Percentiles rank a stretch among this genome's conserved stretches.
Evolutionary conservation across 257 asterid genomes (phyloP).

Genomic region (Marsdenia floribunda): DNA sequence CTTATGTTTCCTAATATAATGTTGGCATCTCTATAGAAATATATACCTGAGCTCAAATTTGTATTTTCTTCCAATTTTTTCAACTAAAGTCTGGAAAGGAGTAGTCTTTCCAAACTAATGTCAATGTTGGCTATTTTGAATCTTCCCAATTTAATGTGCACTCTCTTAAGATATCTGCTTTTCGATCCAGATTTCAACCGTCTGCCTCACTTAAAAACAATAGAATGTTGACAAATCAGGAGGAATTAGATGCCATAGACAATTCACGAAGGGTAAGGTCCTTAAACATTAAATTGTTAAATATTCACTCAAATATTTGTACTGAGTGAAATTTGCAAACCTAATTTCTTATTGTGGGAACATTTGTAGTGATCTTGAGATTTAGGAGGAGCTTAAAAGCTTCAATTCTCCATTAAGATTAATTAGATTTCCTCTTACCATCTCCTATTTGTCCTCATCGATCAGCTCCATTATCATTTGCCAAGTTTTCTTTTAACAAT

Average conservation of each 20-base stretch:
- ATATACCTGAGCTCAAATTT: background rate
- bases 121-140: background rate
- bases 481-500: background rate
- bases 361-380: background rate
- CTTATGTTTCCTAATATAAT: background rate
- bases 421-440: background rate
- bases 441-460: background rate
- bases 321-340: background rate
- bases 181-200: background rate
- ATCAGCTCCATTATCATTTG: background rate
- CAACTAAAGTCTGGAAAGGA: background rate
- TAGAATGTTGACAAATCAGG: background rate
- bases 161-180: background rate
- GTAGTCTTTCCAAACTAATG: background rate
- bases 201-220: background rate
- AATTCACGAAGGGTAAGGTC: background rate
- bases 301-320: background rate
- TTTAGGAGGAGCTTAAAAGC: background rate
- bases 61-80: background rate
- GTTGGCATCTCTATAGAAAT: background rate
- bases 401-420: background rate
- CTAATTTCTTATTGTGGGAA: background rate
- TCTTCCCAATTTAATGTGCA: background rate
- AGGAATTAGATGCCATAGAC: background rate
- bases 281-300: background rate